These are phyloP conservation scores for Hypomontagnella submonticulosa DNA, from an alignment of 495 filamentous ascomycete genomes.

Conservation along the genomic window DNA sequence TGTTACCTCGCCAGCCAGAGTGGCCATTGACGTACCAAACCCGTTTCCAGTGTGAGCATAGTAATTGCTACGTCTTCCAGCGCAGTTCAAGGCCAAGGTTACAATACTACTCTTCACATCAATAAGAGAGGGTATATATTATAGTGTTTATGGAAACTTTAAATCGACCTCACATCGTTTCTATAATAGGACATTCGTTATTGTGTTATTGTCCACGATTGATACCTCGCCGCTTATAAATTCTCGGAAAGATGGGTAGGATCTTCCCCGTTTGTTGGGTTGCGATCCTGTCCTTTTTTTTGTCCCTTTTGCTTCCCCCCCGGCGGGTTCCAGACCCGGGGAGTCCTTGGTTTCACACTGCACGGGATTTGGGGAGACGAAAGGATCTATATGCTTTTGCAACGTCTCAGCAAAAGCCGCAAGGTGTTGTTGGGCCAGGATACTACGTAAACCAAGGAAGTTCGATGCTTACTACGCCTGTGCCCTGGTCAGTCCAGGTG, in stretches of 20 bases:
- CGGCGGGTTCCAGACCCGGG: conserved; percentile 17
- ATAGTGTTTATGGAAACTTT: conserved; percentile 24
- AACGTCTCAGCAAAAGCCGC: conserved; percentile 20
- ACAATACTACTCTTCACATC: conserved; percentile 13
- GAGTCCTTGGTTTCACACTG: conserved; percentile 15
- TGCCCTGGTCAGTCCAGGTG: conserved; percentile 7
- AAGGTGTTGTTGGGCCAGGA: background rate
- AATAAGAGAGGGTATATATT: conserved; percentile 20
- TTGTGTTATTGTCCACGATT: background rate
- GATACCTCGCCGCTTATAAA: background rate
- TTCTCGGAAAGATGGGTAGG: background rate
- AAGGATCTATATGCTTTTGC: conserved; percentile 7
- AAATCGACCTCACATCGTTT: conserved; percentile 24
- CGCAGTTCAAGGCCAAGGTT: conserved; percentile 9
- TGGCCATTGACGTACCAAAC: conserved; percentile 4
- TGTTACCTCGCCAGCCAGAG: conserved; percentile 7
- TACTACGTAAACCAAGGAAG: conserved; percentile 9
- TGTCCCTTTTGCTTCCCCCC: background rate
- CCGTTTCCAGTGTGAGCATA: background rate
- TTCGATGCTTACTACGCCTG: conserved; percentile 36
- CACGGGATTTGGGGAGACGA: conserved; percentile 2
- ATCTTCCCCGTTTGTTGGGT: conserved; percentile 11
- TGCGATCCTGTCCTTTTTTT: background rate
- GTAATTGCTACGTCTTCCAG: conserved; percentile 6
- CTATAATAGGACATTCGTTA: conserved; percentile 5